Evolutionary conservation across 75 land plant genomes (phyloP), one percentile per base, ranked within the genome.

Genomic region (Pinus taeda): DNA sequence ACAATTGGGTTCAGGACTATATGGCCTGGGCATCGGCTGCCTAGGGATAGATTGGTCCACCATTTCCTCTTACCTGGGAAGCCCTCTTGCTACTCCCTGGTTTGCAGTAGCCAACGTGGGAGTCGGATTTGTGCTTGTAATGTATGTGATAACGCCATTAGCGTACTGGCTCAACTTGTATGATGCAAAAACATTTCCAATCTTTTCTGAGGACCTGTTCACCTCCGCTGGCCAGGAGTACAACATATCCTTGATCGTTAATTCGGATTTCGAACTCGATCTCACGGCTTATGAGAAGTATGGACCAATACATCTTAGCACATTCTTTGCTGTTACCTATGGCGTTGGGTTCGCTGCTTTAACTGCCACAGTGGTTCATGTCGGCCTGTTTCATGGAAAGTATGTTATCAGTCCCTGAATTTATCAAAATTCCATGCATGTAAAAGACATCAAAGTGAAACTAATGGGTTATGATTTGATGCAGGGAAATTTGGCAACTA

Each of bases 1-100:
- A n/a, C 85, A 84, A 75, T 33, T 84, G 26, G 84, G 84, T 17
- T 84, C 85, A 14, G 85, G 85, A 12, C 55, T 84, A 3, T 26
- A 59, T 37, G 85, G 85, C 29, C 79, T 84, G 14, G 85, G 85
- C 5, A 20, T 84, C 6, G 85, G 85, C 12, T 62, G 84, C 42
- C 15, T 84, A 9, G 70, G 85, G 33, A 29, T 84, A 33, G 85
- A 84, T 49, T 84, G 85, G 85, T 60, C 84, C 15, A 57, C 60
- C 6, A 75, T 75, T 58, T 76, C 85, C 4, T 69, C 85, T 20
- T 84, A 76, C 18, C 83, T 81, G 15, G 64, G 57, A 59, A 84
- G 85, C 24, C 85, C 85, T 14, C 79, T 84, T 22, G 85, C 74
- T 6, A 49, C 85, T 5, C 84, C 85, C 20, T 84, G 63, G 45